A percentile compares a stretch with the other conserved stretches of the same genome.
phyloP scores from a whole-genome alignment of 345 rosid species.

The Trapa incisa region DNA sequence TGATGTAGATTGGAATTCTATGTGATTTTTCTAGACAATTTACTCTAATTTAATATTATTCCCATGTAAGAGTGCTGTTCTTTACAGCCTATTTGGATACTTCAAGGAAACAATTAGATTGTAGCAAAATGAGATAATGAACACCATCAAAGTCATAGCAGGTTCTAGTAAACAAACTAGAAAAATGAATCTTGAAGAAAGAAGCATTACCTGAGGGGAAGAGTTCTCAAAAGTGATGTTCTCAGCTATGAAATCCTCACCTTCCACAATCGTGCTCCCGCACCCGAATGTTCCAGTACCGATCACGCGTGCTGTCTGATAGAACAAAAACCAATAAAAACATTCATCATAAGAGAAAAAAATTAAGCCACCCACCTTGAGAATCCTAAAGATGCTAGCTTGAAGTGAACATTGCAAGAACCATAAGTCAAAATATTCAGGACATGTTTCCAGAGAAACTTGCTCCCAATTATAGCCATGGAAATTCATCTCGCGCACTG shows the following conservation, averaged over 20 bases:
- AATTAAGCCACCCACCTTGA: neutral
- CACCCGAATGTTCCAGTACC: slow-evolving; percentile 93
- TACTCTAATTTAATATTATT: neutral
- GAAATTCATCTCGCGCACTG: no score
- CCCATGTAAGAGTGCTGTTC: neutral
- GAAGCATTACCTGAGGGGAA: slow-evolving; percentile 50
- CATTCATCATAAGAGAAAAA: neutral
- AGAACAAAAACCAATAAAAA: neutral
- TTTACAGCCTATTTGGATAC: neutral
- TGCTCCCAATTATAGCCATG: no score
- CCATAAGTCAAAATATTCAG: neutral
- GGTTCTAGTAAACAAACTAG: neutral
- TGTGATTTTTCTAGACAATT: no score
- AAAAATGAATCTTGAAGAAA: neutral
- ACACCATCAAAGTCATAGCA: neutral
- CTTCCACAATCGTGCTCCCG: slow-evolving; percentile 85
- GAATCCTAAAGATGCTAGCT: neutral
- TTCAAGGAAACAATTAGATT: neutral
- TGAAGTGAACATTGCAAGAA: neutral
- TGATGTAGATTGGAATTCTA: no score
- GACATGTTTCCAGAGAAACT: neutral
- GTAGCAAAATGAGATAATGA: neutral
- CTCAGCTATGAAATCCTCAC: slow-evolving; percentile 92
- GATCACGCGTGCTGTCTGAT: slow-evolving; percentile 25
- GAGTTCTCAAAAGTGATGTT: slow-evolving; percentile 94